Evolutionary conservation across 225 moss, liverwort and hornwort species (phyloP).

Genomic region (Pseudisothecium myosuroides): DNA sequence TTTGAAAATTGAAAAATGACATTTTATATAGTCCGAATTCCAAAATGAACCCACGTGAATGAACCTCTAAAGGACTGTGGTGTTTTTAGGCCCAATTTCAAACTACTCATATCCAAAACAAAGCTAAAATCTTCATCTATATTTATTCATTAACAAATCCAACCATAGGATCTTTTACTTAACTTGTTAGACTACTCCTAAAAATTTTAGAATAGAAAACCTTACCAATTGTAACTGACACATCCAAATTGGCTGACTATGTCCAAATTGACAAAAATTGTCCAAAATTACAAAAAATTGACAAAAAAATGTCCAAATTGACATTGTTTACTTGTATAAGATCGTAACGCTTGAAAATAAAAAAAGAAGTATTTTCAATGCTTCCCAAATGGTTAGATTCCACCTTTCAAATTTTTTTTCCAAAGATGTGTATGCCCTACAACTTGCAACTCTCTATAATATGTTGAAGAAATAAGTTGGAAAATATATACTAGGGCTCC

Average conservation of each 20-base stretch:
- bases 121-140: neutral
- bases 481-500: neutral
- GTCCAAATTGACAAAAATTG: too few species aligned
- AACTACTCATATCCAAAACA: neutral
- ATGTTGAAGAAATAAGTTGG: neutral
- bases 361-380: neutral
- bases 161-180: neutral
- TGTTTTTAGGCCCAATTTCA: neutral
- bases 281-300: too few species aligned
- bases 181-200: rapidly evolving
- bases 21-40: rapidly evolving
- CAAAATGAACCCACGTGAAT: neutral
- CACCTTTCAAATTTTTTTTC: neutral
- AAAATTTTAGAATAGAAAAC: neutral
- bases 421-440: neutral
- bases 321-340: too few species aligned
- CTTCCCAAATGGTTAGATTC: neutral
- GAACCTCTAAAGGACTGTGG: neutral
- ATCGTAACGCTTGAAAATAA: neutral
- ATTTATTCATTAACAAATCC: neutral
- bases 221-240: neutral
- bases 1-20: neutral
- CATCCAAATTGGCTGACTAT: too few species aligned
- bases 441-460: neutral
- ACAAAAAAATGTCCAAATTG: too few species aligned